Conservation (phyloP, 345 rosid genomes). For the Moringa oleifera region DNA sequence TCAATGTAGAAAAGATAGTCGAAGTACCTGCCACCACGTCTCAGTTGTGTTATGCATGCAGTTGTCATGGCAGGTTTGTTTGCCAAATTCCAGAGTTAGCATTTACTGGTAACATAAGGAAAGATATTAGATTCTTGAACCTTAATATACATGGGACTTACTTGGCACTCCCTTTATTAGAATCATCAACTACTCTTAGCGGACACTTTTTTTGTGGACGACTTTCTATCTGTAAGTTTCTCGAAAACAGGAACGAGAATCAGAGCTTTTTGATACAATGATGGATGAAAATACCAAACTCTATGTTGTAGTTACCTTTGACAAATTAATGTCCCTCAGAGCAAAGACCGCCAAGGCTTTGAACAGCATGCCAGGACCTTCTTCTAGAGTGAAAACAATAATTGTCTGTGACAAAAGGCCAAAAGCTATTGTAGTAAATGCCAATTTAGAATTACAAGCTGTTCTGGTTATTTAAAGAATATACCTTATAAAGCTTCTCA, state of each 20-base stretch:
- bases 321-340: constrained; percentile 68
- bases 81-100: not conserved
- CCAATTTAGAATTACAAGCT: not conserved
- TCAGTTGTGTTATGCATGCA: not conserved
- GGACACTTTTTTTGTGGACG: constrained; percentile 79
- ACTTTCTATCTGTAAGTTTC: constrained; percentile 69
- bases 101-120: not conserved
- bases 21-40: constrained; percentile 58
- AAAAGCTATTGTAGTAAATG: not conserved
- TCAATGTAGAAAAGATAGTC: constrained; percentile 90
- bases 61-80: not conserved
- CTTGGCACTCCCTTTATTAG: constrained; percentile 75
- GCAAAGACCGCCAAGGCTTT: constrained; percentile 93
- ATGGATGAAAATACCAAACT: not conserved
- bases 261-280: constrained; percentile 1
- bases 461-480: not conserved
- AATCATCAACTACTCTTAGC: constrained; percentile 72
- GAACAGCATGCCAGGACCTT: constrained; percentile 88
- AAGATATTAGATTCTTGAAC: not conserved
- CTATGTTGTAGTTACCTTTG: constrained; percentile 44
- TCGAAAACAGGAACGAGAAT: constrained; percentile 4
- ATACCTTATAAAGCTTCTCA: constrained; percentile 68
- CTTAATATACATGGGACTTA: constrained; percentile 27
- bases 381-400: constrained; percentile 91
- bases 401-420: constrained; percentile 57